Evolutionary conservation across 2,329 filamentous ascomycete species (phyloP).

Genomic region (Tympanopsis confertula): DNA sequence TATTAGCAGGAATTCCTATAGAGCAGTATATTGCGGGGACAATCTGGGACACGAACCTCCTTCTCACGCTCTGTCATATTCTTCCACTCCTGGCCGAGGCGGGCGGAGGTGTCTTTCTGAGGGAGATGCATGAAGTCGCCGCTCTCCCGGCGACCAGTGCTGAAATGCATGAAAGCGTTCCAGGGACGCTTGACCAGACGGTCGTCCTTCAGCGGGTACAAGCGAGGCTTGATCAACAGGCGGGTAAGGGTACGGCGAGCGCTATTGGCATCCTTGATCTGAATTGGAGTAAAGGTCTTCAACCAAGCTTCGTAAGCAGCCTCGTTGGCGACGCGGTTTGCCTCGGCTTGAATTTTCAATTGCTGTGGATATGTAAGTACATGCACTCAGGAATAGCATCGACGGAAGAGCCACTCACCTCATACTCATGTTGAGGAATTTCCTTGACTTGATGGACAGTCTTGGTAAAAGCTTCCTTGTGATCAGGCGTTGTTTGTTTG

Average conservation of each 20-base stretch:
- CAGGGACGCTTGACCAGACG: neutral
- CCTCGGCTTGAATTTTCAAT: slow-evolving; percentile 32
- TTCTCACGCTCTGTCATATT: slow-evolving; percentile 27
- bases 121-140: slow-evolving; percentile 33
- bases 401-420: too few species aligned
- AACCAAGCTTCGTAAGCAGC: slow-evolving; percentile 38
- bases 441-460: too few species aligned
- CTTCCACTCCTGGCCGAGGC: slow-evolving; percentile 32
- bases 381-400: too few species aligned
- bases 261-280: slow-evolving; percentile 42
- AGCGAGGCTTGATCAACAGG: slow-evolving; percentile 11
- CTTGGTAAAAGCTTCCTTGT: too few species aligned
- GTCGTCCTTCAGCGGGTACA: neutral
- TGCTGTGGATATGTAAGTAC: slow-evolving; percentile 22
- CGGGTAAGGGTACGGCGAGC: slow-evolving; percentile 28
- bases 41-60: too few species aligned
- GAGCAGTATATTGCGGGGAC: neutral
- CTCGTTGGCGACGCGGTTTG: slow-evolving; percentile 25
- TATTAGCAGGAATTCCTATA: neutral
- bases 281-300: slow-evolving; percentile 30
- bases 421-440: too few species aligned
- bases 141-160: neutral
- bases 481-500: too few species aligned
- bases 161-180: neutral
- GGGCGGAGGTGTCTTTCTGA: slow-evolving; percentile 19